Conservation (phyloP, 2,329 filamentous ascomycete species). For the Blumeria hordei region DNA sequence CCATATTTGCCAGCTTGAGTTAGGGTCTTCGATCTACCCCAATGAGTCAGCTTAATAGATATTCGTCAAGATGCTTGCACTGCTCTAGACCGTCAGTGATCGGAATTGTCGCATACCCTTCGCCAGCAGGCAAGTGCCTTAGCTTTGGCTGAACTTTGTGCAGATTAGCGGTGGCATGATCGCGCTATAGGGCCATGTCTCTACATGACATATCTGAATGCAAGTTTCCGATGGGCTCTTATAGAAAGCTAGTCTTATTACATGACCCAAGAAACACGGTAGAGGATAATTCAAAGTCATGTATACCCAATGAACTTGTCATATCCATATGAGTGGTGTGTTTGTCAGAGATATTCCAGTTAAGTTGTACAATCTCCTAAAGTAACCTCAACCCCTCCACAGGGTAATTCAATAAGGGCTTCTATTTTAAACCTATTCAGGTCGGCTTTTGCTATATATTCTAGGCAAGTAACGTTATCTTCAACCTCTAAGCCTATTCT, state of each 20-base stretch:
- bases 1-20: too few relatives aligned
- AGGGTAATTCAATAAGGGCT: neutral
- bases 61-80: neutral
- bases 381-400: neutral
- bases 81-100: neutral
- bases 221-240: neutral
- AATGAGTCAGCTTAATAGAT: too few relatives aligned
- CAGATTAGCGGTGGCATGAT: neutral
- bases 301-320: neutral
- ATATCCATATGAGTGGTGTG: neutral
- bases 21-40: too few relatives aligned
- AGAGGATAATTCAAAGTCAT: neutral
- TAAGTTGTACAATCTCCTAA: neutral
- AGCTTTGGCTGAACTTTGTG: neutral
- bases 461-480: neutral
- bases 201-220: neutral
- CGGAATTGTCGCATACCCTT: neutral
- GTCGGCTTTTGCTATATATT: neutral
- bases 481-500: neutral
- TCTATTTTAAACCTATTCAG: neutral
- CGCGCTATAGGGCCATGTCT: neutral
- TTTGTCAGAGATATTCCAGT: neutral
- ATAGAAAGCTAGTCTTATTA: neutral
- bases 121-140: neutral
- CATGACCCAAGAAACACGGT: neutral